phyloP scores from a whole-genome alignment of 2,329 filamentous ascomycete species.

The Botryotinia narcissicola region DNA sequence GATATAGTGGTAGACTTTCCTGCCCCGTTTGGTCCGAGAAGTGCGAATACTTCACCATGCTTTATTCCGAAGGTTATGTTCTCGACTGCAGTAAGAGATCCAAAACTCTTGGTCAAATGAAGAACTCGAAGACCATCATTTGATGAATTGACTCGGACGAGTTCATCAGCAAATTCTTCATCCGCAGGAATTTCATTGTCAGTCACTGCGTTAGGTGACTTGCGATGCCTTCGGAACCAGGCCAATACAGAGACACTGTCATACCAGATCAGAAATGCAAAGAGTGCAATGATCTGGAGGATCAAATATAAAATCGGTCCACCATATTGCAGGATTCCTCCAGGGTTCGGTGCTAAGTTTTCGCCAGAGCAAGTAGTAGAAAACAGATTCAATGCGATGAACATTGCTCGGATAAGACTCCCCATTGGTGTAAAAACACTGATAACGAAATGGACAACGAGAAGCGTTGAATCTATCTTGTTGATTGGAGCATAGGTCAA shows the following conservation, averaged over 20 bases:
- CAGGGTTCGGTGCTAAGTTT: conserved; percentile 64
- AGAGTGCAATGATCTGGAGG: conserved; percentile 68
- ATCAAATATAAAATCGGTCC: conserved; percentile 82
- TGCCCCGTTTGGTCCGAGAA: conserved; percentile 87
- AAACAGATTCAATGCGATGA: conserved; percentile 80
- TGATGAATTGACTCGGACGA: conserved; percentile 58
- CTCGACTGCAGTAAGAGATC: conserved; percentile 75
- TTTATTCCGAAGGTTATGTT: conserved; percentile 82
- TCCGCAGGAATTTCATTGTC: conserved; percentile 26
- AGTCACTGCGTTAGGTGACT: conserved; percentile 20
- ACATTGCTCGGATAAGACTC: conserved; percentile 70
- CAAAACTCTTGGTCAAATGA: conserved; percentile 78
- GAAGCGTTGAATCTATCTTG: conserved; percentile 63
- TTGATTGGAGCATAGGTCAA: conserved; percentile 72
- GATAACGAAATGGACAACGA: conserved; percentile 72
- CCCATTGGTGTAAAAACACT: conserved; percentile 73
- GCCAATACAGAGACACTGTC: conserved; percentile 70
- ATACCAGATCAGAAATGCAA: conserved; percentile 72
- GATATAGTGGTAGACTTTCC: conserved; percentile 90
- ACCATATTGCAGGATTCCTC: conserved; percentile 71
- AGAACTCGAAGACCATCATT: conserved; percentile 62
- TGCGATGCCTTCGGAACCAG: conserved; percentile 44
- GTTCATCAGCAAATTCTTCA: conserved; percentile 62
- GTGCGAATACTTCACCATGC: conserved; percentile 79
- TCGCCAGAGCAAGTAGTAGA: conserved; percentile 70